phyloP scores from a whole-genome alignment of 2,329 filamentous ascomycete species.

The Dichotomopilus funicola region DNA sequence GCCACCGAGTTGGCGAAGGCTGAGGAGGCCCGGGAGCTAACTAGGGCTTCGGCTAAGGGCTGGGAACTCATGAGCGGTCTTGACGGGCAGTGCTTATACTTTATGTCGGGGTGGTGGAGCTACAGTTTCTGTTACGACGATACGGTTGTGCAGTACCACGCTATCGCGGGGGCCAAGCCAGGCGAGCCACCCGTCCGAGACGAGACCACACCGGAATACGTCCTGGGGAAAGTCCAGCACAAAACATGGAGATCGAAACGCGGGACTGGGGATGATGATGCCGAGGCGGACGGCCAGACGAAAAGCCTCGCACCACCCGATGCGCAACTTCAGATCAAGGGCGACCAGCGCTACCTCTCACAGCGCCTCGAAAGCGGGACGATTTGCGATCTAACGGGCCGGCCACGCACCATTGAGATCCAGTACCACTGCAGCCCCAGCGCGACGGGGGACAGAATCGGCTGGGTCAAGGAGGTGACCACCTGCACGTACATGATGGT shows the following conservation, averaged over 20 bases:
- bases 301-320: constrained; percentile 32
- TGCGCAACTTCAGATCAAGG: constrained; percentile 71
- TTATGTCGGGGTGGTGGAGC: constrained; percentile 85
- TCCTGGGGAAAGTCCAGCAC: constrained; percentile 58
- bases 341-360: constrained; percentile 78
- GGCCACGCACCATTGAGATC: constrained; percentile 76
- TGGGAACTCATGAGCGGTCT: constrained; percentile 75
- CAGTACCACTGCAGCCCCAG: constrained; percentile 75
- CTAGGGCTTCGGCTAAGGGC: constrained; percentile 67
- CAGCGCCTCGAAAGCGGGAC: constrained; percentile 76
- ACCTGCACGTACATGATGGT: constrained; percentile 93
- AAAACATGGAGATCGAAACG: constrained; percentile 15
- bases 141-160: constrained; percentile 86
- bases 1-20: constrained; percentile 61
- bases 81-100: constrained; percentile 74
- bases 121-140: constrained; percentile 91
- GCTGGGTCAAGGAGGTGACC: constrained; percentile 86
- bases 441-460: constrained; percentile 66
- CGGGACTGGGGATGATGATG: constrained; percentile 15
- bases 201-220: constrained; percentile 65
- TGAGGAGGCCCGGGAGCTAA: constrained; percentile 74
- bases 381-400: constrained; percentile 76
- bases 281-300: constrained; percentile 16
- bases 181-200: constrained; percentile 73
- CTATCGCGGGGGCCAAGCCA: constrained; percentile 58